A percentile compares a stretch with the other conserved stretches of the same genome.
Conservation (phyloP, 2,329 filamentous ascomycete genomes). For the Botrytis porri region DNA sequence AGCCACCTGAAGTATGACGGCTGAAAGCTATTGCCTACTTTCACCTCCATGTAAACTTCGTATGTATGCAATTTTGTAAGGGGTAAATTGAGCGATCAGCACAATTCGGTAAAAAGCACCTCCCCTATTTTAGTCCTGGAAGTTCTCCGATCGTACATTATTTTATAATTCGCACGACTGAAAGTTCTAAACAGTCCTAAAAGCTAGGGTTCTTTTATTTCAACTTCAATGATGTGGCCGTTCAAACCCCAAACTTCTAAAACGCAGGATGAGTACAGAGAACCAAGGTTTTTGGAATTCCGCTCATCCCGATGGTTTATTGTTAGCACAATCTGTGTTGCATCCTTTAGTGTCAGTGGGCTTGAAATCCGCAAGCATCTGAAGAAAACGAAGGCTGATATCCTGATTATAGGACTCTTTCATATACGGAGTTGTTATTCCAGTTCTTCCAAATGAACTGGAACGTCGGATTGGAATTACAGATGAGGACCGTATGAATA, state of each 20-base stretch:
- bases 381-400: neutral
- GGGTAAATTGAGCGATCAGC: neutral
- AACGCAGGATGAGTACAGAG: neutral
- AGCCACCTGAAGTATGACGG: neutral
- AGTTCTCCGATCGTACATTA: neutral
- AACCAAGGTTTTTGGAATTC: slow-evolving; percentile 23
- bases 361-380: no score
- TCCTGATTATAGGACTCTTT: slow-evolving; percentile 49
- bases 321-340: slow-evolving; percentile 20
- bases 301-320: slow-evolving; percentile 23
- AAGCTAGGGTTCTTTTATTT: neutral
- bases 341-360: slow-evolving; percentile 18
- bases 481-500: slow-evolving; percentile 35
- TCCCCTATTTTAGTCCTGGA: neutral
- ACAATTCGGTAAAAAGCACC: neutral
- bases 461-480: slow-evolving; percentile 51
- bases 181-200: neutral
- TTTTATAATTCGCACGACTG: neutral
- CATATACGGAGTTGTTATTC: slow-evolving; percentile 56
- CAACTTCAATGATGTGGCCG: neutral
- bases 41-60: neutral
- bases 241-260: neutral
- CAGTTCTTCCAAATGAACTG: slow-evolving; percentile 66
- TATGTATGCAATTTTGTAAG: neutral
- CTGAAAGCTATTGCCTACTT: neutral